Conservation (phyloP, 345 rosid species). For the Salix viminalis region DNA sequence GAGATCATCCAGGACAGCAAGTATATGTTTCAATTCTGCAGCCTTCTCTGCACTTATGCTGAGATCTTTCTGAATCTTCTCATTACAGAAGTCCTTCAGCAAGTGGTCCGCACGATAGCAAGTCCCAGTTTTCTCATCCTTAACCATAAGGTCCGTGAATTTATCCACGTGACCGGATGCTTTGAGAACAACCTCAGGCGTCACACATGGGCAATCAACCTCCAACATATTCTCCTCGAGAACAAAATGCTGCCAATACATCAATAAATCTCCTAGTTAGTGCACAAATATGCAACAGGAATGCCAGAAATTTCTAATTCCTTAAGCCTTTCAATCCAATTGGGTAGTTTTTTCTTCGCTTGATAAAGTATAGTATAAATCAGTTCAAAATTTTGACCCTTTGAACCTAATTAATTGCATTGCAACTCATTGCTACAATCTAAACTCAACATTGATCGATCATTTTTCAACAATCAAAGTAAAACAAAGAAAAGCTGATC, state of each 20-base stretch:
- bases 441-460: background rate
- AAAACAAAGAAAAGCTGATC: background rate
- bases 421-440: background rate
- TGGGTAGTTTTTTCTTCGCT: background rate
- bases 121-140: slow-evolving; percentile 80
- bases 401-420: background rate
- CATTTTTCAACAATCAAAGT: background rate
- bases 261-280: background rate
- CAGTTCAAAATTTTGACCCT: background rate
- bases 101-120: slow-evolving; percentile 88
- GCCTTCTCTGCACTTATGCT: slow-evolving; percentile 60
- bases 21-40: slow-evolving; percentile 73
- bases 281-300: background rate
- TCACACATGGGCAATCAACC: slow-evolving; percentile 92
- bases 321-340: background rate
- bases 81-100: slow-evolving; percentile 82
- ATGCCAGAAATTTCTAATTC: background rate
- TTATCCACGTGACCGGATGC: slow-evolving; percentile 98
- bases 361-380: background rate
- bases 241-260: slow-evolving; percentile 71
- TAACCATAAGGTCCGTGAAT: slow-evolving; percentile 96
- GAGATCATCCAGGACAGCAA: slow-evolving; percentile 76
- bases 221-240: slow-evolving; percentile 93
- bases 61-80: slow-evolving; percentile 83
- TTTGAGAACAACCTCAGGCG: slow-evolving; percentile 87